phyloP scores from a whole-genome alignment of 177 flowering plant species.

The Vitis hybrid region DNA sequence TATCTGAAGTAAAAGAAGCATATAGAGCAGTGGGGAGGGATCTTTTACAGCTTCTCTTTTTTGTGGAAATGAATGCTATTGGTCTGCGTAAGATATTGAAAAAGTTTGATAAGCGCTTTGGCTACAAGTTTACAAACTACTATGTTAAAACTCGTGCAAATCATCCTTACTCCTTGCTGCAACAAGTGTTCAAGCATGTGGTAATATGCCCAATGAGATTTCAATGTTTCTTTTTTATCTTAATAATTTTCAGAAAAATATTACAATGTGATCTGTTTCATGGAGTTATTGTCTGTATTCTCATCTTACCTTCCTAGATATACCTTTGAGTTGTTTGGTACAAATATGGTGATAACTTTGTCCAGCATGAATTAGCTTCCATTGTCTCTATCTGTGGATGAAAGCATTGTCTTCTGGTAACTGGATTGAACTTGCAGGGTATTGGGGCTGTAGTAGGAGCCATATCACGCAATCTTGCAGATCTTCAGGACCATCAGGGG shows the following conservation, averaged over 20 bases:
- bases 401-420: too few relatives aligned
- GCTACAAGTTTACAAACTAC: constrained; percentile 80
- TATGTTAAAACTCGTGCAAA: constrained; percentile 91
- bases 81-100: constrained; percentile 89
- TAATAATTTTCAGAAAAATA: neutral
- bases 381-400: too few relatives aligned
- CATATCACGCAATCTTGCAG: constrained; percentile 58
- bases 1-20: constrained; percentile 57
- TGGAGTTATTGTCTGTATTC: neutral
- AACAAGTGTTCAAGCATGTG: constrained; percentile 85
- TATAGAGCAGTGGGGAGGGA: constrained; percentile 74
- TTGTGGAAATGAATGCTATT: constrained; percentile 87
- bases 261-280: neutral
- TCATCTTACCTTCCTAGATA: neutral
- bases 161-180: constrained; percentile 87
- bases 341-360: too few relatives aligned
- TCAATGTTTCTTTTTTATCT: neutral
- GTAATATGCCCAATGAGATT: constrained; percentile 26
- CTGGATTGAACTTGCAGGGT: constrained; percentile 35
- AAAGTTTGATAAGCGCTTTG: constrained; percentile 89
- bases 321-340: too few relatives aligned
- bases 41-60: constrained; percentile 71
- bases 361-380: too few relatives aligned
- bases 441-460: constrained; percentile 71
- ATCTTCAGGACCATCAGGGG: constrained; percentile 50